Conservation (phyloP, 1,284 basidiomycete species). For the Amylostereum areolatum region DNA sequence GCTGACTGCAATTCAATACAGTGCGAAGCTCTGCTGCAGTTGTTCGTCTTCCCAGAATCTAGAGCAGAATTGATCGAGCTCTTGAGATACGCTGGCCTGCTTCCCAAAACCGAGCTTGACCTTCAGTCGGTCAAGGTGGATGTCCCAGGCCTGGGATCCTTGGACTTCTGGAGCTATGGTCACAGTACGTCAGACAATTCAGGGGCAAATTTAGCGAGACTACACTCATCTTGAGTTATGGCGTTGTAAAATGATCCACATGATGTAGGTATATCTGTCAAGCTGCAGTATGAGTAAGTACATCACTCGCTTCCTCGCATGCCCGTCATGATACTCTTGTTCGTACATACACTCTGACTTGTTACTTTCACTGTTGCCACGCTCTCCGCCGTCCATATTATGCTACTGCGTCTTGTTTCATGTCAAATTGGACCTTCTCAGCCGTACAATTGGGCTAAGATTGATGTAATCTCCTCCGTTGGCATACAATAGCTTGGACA, state of each 20-base stretch:
- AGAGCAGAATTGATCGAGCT: slow-evolving; percentile 55
- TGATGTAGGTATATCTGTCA: not conserved
- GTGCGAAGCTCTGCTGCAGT: slow-evolving; percentile 47
- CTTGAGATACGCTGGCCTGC: slow-evolving; percentile 38
- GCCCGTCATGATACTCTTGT: too few relatives aligned
- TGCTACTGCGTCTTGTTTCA: too few relatives aligned
- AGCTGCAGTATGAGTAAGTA: too few relatives aligned
- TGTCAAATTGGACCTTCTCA: too few relatives aligned
- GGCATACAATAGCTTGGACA: too few relatives aligned
- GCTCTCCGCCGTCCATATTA: too few relatives aligned
- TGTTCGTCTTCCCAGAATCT: slow-evolving; percentile 68
- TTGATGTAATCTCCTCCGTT: too few relatives aligned
- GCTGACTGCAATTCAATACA: slow-evolving; percentile 20
- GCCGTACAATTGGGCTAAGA: too few relatives aligned
- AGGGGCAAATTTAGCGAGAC: not conserved
- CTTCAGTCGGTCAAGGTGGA: too few relatives aligned
- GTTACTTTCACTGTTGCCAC: too few relatives aligned
- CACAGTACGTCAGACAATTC: not conserved
- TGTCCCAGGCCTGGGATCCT: slow-evolving; percentile 8
- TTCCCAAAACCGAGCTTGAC: slow-evolving; percentile 31
- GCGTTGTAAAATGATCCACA: slow-evolving; percentile 9
- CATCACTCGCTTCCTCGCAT: too few relatives aligned
- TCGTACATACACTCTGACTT: too few relatives aligned
- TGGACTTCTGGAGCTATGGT: slow-evolving; percentile 28
- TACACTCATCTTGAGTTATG: not conserved